phyloP scores from a whole-genome alignment of 306 rosid species.

The Trifolium pratense region DNA sequence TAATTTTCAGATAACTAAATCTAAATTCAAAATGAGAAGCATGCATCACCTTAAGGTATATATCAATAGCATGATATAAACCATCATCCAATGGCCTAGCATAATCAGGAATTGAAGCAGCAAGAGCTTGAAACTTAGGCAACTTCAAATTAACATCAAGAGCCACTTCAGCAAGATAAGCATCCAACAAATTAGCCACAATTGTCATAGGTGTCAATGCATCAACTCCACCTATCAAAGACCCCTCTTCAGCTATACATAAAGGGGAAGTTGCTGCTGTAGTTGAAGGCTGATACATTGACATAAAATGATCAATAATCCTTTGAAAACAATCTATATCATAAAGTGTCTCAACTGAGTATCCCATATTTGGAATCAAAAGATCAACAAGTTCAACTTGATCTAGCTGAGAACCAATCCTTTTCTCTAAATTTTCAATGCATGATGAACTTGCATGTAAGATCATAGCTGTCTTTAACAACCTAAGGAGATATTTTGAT shows the following conservation, averaged over 20 bases:
- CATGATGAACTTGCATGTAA: slow-evolving; percentile 74
- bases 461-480: slow-evolving; percentile 68
- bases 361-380: slow-evolving; percentile 77
- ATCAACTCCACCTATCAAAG: slow-evolving; percentile 51
- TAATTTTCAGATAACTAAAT: slow-evolving; percentile 4
- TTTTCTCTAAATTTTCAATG: slow-evolving; percentile 80
- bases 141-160: slow-evolving; percentile 82
- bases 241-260: slow-evolving; percentile 58
- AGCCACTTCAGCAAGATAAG: slow-evolving; percentile 87
- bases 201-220: slow-evolving; percentile 59
- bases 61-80: slow-evolving; percentile 83
- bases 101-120: slow-evolving; percentile 77
- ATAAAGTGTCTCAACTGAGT: slow-evolving; percentile 77
- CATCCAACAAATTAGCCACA: slow-evolving; percentile 79
- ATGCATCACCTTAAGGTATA: slow-evolving; percentile 72
- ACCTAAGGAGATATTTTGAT: slow-evolving; percentile 65
- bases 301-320: slow-evolving; percentile 76
- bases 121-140: slow-evolving; percentile 80
- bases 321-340: slow-evolving; percentile 81
- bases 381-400: slow-evolving; percentile 74
- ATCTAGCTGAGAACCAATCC: slow-evolving; percentile 71
- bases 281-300: slow-evolving; percentile 47
- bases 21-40: background rate
- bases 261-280: slow-evolving; percentile 54
- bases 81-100: slow-evolving; percentile 82